phyloP scores from a whole-genome alignment of 2,329 filamentous ascomycete species.

The Reticulascus tulasneorum region DNA sequence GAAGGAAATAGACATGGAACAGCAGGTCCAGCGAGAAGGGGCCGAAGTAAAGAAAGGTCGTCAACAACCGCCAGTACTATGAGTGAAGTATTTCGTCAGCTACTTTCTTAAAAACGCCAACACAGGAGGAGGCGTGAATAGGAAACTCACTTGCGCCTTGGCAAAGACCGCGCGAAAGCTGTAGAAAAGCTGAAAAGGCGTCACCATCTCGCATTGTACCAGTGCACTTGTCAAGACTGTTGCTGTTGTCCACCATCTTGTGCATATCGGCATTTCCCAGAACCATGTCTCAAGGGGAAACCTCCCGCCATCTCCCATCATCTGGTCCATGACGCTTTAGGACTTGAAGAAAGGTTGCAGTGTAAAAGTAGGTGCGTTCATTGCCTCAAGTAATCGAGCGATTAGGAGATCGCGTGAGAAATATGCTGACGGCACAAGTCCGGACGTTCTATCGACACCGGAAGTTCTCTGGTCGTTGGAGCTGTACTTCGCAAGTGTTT shows the following conservation, averaged over 20 bases:
- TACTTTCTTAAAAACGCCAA: neutral
- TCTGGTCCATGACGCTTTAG: constrained; percentile 46
- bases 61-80: constrained; percentile 94
- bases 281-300: constrained; percentile 96
- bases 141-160: constrained; percentile 73
- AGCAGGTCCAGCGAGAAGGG: constrained; percentile 89
- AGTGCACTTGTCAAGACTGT: constrained; percentile 83
- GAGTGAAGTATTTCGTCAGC: constrained; percentile 9
- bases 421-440: too few species aligned
- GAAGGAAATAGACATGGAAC: constrained; percentile 97
- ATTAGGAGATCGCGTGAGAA: too few species aligned
- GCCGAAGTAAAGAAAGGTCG: constrained; percentile 96
- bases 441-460: too few species aligned
- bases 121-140: constrained; percentile 1
- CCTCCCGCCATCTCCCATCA: constrained; percentile 55
- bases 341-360: neutral
- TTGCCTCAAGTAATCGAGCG: too few species aligned
- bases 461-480: too few species aligned
- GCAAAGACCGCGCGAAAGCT: constrained; percentile 88
- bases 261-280: constrained; percentile 96
- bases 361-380: neutral
- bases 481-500: too few species aligned
- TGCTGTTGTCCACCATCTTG: constrained; percentile 93
- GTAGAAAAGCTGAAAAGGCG: constrained; percentile 94
- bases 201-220: constrained; percentile 89